Evolutionary conservation across 495 filamentous ascomycete genomes (phyloP).

Genomic region (Parmelia sp.): DNA sequence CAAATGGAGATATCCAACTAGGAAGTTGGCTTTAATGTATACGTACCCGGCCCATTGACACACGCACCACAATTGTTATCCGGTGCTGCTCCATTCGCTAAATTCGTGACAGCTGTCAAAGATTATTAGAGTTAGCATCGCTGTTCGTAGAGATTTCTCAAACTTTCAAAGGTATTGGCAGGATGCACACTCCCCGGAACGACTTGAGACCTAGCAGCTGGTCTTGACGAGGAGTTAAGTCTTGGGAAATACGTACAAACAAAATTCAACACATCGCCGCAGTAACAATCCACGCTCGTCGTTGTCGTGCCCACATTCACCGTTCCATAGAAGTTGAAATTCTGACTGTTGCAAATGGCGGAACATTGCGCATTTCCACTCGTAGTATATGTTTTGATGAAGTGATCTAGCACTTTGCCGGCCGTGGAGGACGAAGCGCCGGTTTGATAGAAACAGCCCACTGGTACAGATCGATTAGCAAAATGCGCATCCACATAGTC

Average conservation of each 20-base stretch:
- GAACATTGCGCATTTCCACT: conserved; percentile 8
- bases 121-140: background rate
- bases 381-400: conserved; percentile 6
- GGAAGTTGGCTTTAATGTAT: background rate
- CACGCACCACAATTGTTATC: conserved; percentile 15
- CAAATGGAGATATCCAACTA: background rate
- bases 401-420: conserved; percentile 12
- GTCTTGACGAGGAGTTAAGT: background rate
- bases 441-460: conserved; percentile 14
- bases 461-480: background rate
- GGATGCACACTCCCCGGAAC: background rate
- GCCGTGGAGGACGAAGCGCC: conserved; percentile 8
- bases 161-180: background rate
- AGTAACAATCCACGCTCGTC: conserved; percentile 16
- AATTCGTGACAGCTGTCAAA: background rate
- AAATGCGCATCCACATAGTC: background rate
- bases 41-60: conserved; percentile 10
- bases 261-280: conserved; percentile 1
- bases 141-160: background rate
- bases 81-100: conserved; percentile 6
- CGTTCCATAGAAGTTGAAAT: conserved; percentile 13
- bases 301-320: conserved; percentile 12
- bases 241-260: background rate
- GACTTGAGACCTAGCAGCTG: background rate
- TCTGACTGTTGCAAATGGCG: conserved; percentile 7